Evolutionary conservation across 169 alveolate genomes (phyloP), one percentile per base, ranked within the genome.

Genomic region (Miamiensis avidus): DNA sequence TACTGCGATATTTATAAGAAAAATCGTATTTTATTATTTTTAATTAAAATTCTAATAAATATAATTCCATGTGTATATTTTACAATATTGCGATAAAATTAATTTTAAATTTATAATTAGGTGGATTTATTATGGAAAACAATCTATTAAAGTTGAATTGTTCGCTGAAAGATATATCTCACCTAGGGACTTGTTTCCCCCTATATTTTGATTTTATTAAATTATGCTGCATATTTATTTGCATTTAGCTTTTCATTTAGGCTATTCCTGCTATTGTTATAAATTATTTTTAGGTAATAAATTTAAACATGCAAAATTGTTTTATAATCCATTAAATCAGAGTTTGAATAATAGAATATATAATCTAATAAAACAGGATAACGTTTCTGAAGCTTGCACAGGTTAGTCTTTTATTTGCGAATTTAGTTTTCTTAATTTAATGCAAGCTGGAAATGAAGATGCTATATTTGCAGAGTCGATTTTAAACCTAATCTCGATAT

Each of bases 161-260:
- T 6, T 28, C 31, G 31, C 28, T 69, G 27, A 33, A 33, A 0
- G 65, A 77, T 25, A 32, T 77, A 32, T 77, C 64, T 27, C 82
- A 77, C 27, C 25, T 77, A 15, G 82, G 82, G 27, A 77, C 64
- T 26, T 33, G 74, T 32, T 77, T 33, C 27, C 82, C 82, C 15
- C 27, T 77, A 34, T 77, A 77, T 29, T 77, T 77, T 77, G 72
- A 77, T 34, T 77, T 77, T 77, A 77, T 77, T 25, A 77, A 77
- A 33, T 27, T 33, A 25, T 30, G 82, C 25, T 64, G 33, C 0
- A 31, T 77, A 6, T 77, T 77, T 27, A 29, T 77, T 64, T 33
- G 33, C 16, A 77, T 77, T 26, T 69, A 77, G 28, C 33, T 77
- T 27, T 31, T 77, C 20, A 27, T 77, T 31, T 77, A 64, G 1